These are phyloP conservation scores for Podospora tetraspora DNA, from an alignment of 495 filamentous ascomycete genomes.

Conservation along the genomic window DNA sequence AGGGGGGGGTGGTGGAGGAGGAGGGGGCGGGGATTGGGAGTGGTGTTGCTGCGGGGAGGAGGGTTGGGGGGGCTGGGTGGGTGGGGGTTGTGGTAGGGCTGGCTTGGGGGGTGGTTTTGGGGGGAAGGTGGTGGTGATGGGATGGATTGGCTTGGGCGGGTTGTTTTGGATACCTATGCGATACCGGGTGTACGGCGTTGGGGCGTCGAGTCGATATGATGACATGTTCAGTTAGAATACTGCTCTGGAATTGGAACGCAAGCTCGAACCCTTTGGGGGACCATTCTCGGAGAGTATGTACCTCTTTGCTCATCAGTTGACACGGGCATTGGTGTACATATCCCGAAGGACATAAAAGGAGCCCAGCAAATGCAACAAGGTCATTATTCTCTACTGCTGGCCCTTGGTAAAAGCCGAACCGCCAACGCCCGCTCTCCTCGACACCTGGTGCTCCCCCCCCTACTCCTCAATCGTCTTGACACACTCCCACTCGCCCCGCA, in stretches of 20 bases:
- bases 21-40: not conserved
- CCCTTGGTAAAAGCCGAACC: constrained; percentile 1
- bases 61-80: not conserved
- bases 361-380: not conserved
- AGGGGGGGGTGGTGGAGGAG: not conserved
- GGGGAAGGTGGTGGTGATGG: not conserved
- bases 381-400: constrained; percentile 5
- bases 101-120: not conserved
- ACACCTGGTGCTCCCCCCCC: not conserved
- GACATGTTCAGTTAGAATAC: not conserved
- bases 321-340: not conserved
- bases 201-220: not conserved
- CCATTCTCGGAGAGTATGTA: not conserved
- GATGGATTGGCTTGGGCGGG: not conserved
- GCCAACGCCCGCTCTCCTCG: constrained; percentile 11
- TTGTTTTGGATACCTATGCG: not conserved
- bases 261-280: no score
- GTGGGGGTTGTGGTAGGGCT: not conserved
- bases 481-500: constrained; percentile 82
- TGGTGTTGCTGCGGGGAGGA: constrained; percentile 3
- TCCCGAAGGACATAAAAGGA: not conserved
- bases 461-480: constrained; percentile 96
- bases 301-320: not conserved
- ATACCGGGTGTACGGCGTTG: not conserved
- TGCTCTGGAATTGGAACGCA: no score